Conservation (phyloP, 345 rosid genomes). For the Gossypium australe region DNA sequence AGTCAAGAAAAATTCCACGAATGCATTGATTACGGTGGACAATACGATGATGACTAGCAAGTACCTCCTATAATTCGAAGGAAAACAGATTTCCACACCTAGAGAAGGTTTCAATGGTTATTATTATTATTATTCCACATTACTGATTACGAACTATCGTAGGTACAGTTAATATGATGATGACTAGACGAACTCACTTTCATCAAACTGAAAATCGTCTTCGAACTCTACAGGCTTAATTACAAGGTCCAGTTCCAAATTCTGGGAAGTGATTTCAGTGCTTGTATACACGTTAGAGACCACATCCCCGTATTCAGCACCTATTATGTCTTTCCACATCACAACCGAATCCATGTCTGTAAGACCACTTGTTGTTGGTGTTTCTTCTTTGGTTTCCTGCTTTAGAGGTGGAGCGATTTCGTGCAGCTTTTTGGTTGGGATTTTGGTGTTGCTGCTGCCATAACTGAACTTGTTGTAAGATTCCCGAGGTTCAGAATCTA, state of each 20-base stretch:
- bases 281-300: neutral
- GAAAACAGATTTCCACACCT: neutral
- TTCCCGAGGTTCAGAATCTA: conserved; percentile 14
- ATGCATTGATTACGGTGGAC: neutral
- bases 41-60: neutral
- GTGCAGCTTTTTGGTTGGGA: neutral
- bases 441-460: neutral
- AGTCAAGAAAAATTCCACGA: neutral
- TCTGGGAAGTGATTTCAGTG: neutral
- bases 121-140: neutral
- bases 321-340: conserved; percentile 29
- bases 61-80: neutral
- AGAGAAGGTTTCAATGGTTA: neutral
- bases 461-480: neutral
- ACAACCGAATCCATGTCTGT: conserved; percentile 13
- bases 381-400: conserved; percentile 24
- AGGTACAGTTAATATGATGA: neutral
- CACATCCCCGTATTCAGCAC: conserved; percentile 7
- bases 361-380: conserved; percentile 4
- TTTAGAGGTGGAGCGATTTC: neutral
- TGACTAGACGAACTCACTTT: neutral
- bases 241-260: neutral
- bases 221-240: neutral
- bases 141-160: neutral
- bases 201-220: neutral